phyloP scores from a whole-genome alignment of 805 yeast species.

The Maudiozyma barnettii region DNA sequence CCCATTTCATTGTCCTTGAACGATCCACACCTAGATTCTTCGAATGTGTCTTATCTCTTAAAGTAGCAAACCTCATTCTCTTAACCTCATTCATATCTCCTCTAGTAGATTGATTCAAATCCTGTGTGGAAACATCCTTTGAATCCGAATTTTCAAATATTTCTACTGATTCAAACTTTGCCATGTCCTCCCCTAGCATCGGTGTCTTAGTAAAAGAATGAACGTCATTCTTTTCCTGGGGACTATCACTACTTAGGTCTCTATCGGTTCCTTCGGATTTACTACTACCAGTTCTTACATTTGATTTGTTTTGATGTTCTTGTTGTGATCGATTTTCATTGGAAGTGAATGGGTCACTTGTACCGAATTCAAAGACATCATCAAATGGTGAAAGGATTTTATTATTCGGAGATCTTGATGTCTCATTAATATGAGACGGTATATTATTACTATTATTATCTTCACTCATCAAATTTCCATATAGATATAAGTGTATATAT shows the following conservation, averaged over 20 bases:
- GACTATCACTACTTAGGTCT: constrained; percentile 5
- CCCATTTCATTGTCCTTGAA: constrained; percentile 43
- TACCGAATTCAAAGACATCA: constrained; percentile 20
- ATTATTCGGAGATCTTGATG: too few species aligned
- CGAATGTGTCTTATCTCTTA: constrained; percentile 62
- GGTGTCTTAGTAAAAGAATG: constrained; percentile 24
- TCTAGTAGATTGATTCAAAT: neutral
- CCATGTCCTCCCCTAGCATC: constrained; percentile 8
- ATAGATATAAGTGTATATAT: too few species aligned
- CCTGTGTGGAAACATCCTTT: constrained; percentile 2
- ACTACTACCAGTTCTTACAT: neutral
- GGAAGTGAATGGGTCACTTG: constrained; percentile 5
- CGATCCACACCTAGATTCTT: constrained; percentile 46
- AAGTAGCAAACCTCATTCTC: constrained; percentile 75
- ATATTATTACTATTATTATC: too few species aligned
- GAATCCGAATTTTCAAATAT: constrained; percentile 4
- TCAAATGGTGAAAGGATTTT: constrained; percentile 24
- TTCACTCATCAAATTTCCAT: too few species aligned
- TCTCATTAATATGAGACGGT: too few species aligned
- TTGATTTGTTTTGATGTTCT: constrained; percentile 2
- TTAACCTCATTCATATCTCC: neutral
- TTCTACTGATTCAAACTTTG: constrained; percentile 12
- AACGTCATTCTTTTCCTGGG: constrained; percentile 9
- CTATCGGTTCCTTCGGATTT: neutral
- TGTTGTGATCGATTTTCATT: constrained; percentile 4